Percentiles rank a stretch among this genome's conserved stretches.
Evolutionary conservation across 805 yeast genomes (phyloP).

Genomic region (Saccharomycopsis fibuligera): DNA sequence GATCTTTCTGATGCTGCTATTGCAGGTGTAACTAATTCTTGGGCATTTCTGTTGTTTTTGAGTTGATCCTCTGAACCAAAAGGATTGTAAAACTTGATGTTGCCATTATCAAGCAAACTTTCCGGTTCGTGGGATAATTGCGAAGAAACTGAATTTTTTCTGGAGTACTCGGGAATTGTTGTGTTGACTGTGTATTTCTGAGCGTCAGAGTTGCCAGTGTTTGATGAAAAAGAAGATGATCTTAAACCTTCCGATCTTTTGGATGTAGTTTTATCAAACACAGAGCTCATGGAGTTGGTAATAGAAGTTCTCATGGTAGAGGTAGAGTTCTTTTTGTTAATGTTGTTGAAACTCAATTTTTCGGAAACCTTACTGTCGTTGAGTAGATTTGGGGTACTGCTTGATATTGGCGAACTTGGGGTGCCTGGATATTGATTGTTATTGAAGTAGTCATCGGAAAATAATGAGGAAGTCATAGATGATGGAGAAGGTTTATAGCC

Average conservation of each 20-base stretch:
- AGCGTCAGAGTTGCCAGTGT: neutral
- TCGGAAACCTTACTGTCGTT: constrained; percentile 2
- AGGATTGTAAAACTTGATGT: neutral
- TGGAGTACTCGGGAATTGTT: constrained; percentile 2
- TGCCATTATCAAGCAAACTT: neutral
- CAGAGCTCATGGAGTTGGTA: constrained; percentile 13
- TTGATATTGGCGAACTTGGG: constrained; percentile 13
- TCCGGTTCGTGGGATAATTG: neutral
- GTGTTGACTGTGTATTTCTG: neutral
- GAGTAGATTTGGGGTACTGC: neutral
- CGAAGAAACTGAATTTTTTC: neutral
- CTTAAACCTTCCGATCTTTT: neutral
- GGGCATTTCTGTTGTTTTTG: neutral
- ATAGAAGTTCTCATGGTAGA: constrained; percentile 13
- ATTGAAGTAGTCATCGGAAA: constrained; percentile 10
- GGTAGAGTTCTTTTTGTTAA: neutral
- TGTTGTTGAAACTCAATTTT: neutral
- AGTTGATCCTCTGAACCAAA: neutral
- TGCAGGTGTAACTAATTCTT: too few species aligned
- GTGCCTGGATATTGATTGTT: constrained; percentile 13
- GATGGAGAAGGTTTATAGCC: constrained; percentile 12
- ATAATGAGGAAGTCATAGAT: constrained; percentile 13
- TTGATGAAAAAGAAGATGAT: constrained; percentile 7
- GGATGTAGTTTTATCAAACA: constrained; percentile 8
- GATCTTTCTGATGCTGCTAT: too few species aligned